phyloP scores from a whole-genome alignment of 352 stramenopile species.

The Pythium aphanidermatum region DNA sequence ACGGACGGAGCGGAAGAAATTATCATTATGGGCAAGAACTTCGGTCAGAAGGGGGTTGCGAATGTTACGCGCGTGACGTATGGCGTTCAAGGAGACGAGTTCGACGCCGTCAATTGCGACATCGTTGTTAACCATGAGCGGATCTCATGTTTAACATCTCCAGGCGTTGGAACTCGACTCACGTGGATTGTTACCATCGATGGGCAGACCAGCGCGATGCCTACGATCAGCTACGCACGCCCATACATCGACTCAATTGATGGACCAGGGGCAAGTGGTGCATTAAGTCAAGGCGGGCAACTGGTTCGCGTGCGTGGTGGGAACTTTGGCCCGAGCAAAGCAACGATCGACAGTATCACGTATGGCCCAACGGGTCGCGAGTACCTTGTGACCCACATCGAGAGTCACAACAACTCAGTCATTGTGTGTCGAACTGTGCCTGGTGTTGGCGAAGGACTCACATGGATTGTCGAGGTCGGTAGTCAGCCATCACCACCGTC shows the following conservation, averaged over 20 bases:
- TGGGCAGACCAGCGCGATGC: slow-evolving; percentile 33
- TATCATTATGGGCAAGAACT: slow-evolving; percentile 57
- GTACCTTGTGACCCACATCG: slow-evolving; percentile 32
- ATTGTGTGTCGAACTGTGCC: slow-evolving; percentile 43
- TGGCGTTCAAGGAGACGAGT: slow-evolving; percentile 40
- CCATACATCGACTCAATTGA: slow-evolving; percentile 34
- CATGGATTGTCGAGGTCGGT: slow-evolving; percentile 53
- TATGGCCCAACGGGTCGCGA: slow-evolving; percentile 53
- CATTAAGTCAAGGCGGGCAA: slow-evolving; percentile 32
- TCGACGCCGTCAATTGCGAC: slow-evolving; percentile 25
- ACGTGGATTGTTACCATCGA: slow-evolving; percentile 58
- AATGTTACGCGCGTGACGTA: slow-evolving; percentile 41
- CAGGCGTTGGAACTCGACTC: slow-evolving; percentile 43
- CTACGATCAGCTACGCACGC: slow-evolving; percentile 54
- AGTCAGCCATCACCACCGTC: slow-evolving; percentile 37
- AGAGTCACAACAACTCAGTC: slow-evolving; percentile 46
- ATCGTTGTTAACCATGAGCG: slow-evolving; percentile 50
- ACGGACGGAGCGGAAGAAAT: slow-evolving; percentile 45
- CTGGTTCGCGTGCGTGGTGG: slow-evolving; percentile 31
- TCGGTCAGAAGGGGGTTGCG: slow-evolving; percentile 28
- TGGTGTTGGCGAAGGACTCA: slow-evolving; percentile 42
- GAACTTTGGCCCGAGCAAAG: slow-evolving; percentile 48
- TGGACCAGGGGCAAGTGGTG: slow-evolving; percentile 28
- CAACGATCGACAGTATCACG: slow-evolving; percentile 42
- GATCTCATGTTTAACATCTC: slow-evolving; percentile 36